A percentile compares a stretch with the other conserved stretches of the same genome.
phyloP scores from a whole-genome alignment of 306 rosid genomes.

The Pueraria montana region DNA sequence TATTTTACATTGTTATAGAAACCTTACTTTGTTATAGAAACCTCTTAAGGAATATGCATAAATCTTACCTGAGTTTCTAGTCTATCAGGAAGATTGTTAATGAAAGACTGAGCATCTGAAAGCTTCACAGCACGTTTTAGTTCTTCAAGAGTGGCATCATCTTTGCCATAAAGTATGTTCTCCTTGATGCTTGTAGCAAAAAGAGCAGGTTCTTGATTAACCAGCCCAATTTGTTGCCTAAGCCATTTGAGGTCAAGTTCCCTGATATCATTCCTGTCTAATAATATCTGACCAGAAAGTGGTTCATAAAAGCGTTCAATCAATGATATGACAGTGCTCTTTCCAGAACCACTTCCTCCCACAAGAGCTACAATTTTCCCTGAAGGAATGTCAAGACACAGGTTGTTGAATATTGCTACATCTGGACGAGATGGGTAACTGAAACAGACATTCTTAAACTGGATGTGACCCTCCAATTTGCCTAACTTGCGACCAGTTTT shows the following conservation, averaged over 20 bases:
- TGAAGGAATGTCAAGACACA: slow-evolving; percentile 81
- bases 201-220: slow-evolving; percentile 97
- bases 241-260: slow-evolving; percentile 93
- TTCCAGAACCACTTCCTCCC: slow-evolving; percentile 98
- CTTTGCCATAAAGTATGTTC: slow-evolving; percentile 92
- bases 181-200: slow-evolving; percentile 91
- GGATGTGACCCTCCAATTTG: slow-evolving; percentile 83
- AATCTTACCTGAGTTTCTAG: slow-evolving; percentile 87
- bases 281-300: slow-evolving; percentile 72
- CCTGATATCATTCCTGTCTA: slow-evolving; percentile 67
- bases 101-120: slow-evolving; percentile 88
- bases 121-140: slow-evolving; percentile 83
- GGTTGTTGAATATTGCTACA: slow-evolving; percentile 70
- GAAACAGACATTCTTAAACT: slow-evolving; percentile 77
- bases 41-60: slow-evolving; percentile 17
- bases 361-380: slow-evolving; percentile 94
- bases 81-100: slow-evolving; percentile 90
- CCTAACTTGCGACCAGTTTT: slow-evolving; percentile 64
- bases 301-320: slow-evolving; percentile 97
- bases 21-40: neutral
- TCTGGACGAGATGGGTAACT: slow-evolving; percentile 92
- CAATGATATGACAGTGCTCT: slow-evolving; percentile 88
- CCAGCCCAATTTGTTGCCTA: slow-evolving; percentile 88
- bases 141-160: slow-evolving; percentile 87
- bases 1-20: too few relatives aligned